Evolutionary conservation across 768 basidiomycete genomes (phyloP), one percentile per base, ranked within the genome.

Genomic region (Sistotremastrum niveocremeum): DNA sequence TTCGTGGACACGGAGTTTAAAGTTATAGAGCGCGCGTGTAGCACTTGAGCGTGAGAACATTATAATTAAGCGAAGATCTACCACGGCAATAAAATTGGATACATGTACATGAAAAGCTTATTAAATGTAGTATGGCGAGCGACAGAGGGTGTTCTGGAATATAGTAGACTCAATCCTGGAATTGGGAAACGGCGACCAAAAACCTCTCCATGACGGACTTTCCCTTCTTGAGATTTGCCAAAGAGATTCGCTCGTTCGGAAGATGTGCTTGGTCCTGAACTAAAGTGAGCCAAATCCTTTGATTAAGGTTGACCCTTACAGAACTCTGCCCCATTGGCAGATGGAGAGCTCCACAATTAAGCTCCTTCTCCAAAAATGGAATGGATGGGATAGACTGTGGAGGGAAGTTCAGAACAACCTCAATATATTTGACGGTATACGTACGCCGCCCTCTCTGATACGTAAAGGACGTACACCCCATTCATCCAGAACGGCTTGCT

Each of bases 281-380:
- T 37, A 45, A 37, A 20, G 20, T 20, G 20, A 20, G 20, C 2
- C 20, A 20, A 20, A 20, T 20, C 20, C 20, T 20, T 20, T 20
- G 20, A 20, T n/a, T 8, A 32, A 48, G 30, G 31, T 12, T 5
- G n/a, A 33, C 1, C 65, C 79, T 57, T 51, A 88, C 88, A 37
- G 81, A 77, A 60, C 84, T 86, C 58, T 94, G 89, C 0, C 94
- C 95, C 65, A 99, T 78, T 0, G 95, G 95, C 2, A 99, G 71
- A 62, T 99, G 95, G 7, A 98, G 70, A 12, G 89, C 89, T 41
- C 79, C 83, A 46, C 90, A 95, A 1, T 71, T 67, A 52, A 99
- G 94, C 57, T 82, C 79, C 53, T 90, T 89, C 62, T 99, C 95
- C 3, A 99, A 69, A 62, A 81, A 93, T 0, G 93, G 94, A 0